These are phyloP conservation scores for Linderniella brevidens DNA, from an alignment of 257 asterid species.

Conservation along the genomic window DNA sequence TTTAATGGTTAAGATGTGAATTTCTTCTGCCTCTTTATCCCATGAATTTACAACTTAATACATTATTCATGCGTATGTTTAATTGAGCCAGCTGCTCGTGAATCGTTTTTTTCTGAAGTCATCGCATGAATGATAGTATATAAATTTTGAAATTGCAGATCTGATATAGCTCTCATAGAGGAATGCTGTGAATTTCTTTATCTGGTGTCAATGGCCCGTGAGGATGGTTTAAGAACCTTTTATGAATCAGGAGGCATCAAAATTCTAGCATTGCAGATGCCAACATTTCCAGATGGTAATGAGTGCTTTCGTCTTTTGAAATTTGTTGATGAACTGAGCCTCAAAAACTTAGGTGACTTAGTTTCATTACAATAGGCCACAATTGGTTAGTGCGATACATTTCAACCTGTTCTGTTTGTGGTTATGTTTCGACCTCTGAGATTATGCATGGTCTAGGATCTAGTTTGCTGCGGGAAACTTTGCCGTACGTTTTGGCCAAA, in stretches of 20 bases:
- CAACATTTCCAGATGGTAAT: conserved; percentile 50
- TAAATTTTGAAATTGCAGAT: conserved; percentile 25
- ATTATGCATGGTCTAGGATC: no score
- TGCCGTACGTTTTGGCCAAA: background rate
- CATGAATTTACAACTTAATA: no score
- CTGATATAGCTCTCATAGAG: conserved; percentile 28
- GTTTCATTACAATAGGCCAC: no score
- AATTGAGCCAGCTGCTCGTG: background rate
- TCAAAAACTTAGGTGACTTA: conserved; percentile 3
- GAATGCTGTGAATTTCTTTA: conserved; percentile 64
- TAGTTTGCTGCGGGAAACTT: background rate
- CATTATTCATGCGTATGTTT: background rate
- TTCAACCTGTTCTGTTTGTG: background rate
- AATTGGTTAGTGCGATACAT: no score
- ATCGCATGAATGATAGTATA: background rate
- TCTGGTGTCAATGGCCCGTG: conserved; percentile 46
- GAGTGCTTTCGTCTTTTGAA: conserved; percentile 3
- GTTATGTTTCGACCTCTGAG: background rate
- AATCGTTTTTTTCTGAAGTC: background rate
- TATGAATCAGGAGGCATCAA: conserved; percentile 49
- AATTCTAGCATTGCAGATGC: conserved; percentile 47
- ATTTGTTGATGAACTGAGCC: conserved; percentile 3
- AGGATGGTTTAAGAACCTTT: conserved; percentile 33
- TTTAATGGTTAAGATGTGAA: background rate
- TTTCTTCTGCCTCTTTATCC: no score